phyloP scores from a whole-genome alignment of 352 stramenopile species.

The Globisporangium barbulae region DNA sequence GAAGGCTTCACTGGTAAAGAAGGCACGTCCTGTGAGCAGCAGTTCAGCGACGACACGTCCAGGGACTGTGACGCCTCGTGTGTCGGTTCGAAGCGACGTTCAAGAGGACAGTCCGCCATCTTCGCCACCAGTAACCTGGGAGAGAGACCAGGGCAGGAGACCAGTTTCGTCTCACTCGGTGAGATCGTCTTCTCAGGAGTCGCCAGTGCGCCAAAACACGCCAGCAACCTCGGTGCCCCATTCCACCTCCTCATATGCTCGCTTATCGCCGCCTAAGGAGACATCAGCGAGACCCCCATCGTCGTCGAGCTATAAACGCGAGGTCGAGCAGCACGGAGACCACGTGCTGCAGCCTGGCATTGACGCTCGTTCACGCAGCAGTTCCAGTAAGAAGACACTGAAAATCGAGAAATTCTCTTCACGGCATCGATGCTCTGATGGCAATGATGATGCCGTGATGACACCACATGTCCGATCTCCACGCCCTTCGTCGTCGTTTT shows the following conservation, averaged over 20 bases:
- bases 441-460: background rate
- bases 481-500: background rate
- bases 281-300: background rate
- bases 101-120: background rate
- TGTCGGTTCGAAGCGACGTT: background rate
- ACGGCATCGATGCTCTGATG: background rate
- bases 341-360: background rate
- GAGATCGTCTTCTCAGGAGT: background rate
- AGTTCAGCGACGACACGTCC: background rate
- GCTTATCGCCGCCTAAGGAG: background rate
- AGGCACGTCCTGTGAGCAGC: constrained; percentile 4
- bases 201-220: background rate
- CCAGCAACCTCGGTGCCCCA: background rate
- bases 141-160: background rate
- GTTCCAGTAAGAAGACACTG: too few relatives aligned
- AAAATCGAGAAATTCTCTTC: background rate
- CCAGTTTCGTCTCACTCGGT: background rate
- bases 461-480: background rate
- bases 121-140: background rate
- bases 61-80: background rate
- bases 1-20: background rate
- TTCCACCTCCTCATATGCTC: background rate
- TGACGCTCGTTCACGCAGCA: background rate
- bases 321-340: background rate
- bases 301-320: background rate